Base-by-base conservation (phyloP, 495 filamentous ascomycete species). In the Penicillium taxi region DNA sequence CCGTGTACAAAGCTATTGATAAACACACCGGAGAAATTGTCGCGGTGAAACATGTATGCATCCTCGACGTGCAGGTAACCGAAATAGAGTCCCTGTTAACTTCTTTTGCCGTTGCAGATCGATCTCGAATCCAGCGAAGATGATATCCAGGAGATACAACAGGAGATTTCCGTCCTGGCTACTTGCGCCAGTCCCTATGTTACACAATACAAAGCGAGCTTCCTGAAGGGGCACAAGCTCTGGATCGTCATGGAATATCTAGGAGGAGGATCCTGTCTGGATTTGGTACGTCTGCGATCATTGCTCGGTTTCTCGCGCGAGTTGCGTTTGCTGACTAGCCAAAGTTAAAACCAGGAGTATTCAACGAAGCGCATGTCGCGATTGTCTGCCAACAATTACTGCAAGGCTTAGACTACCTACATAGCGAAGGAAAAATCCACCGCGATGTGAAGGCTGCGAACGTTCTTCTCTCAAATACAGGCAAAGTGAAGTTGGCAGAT, bases 201-300 rank as follows among this genome's bases (percentile, higher is more conserved):
- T 53, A 95, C 91, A 20, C 85, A 94, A 50, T 98, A 98, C 72
- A 90, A 87, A 61, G 84, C 86, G 12, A 94, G 87, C 55, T 98
- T 95, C 58, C 69, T 96, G 13, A 81, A 87, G 48, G 91, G 91
- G 19, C 82, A 86, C 48, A 95, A 98, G 61, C 65, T 98, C 63
- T 98, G 91, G 91, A 98, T 98, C 52, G 87, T 98, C 32, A 98
- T 98, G 91, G 91, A 98, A 63, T 98, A 83, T 53, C 70, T 94
- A 21, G 89, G 89, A 0, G 90, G 90, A 37, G 90, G 90, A 25
- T 95, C 88, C 9, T 94, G 90, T 59, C 70, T 94, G 23, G 90
- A 96, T 59, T 54, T 96, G 69, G 88, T 91, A 75, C 26, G 44
- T 35, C 32, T 16, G 9, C 23, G 19, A 47, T 32, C 18, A 17